Evolutionary conservation across 495 filamentous ascomycete genomes (phyloP).

Genomic region (Podospora comata): DNA sequence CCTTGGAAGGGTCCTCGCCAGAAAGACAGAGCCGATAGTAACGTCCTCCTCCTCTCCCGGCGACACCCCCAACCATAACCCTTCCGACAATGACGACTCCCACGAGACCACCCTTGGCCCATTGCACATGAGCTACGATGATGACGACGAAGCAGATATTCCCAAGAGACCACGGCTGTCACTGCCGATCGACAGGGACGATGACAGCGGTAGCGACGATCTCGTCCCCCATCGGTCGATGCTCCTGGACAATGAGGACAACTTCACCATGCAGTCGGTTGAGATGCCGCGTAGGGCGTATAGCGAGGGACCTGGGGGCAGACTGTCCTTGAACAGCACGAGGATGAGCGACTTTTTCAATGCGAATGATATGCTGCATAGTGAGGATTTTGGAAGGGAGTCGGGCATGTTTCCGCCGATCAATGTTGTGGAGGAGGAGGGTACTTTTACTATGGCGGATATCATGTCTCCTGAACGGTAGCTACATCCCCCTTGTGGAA

Average conservation of each 20-base stretch:
- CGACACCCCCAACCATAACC: conserved; percentile 1
- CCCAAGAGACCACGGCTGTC: conserved; percentile 63
- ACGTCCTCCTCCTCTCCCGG: conserved; percentile 54
- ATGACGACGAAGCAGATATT: conserved; percentile 64
- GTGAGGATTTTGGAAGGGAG: conserved; percentile 51
- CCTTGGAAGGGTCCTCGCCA: conserved; percentile 65
- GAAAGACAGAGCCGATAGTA: conserved; percentile 50
- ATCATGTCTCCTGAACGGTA: conserved; percentile 27
- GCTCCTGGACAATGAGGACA: conserved; percentile 60
- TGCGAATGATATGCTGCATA: conserved; percentile 36
- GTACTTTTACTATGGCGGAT: conserved; percentile 18
- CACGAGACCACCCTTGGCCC: conserved; percentile 28
- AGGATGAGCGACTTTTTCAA: conserved; percentile 67
- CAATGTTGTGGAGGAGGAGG: conserved; percentile 34
- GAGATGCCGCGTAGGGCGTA: conserved; percentile 64
- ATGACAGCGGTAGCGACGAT: conserved; percentile 54
- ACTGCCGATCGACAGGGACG: conserved; percentile 61
- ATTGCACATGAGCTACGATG: conserved; percentile 46
- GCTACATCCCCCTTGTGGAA: not conserved
- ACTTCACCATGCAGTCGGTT: conserved; percentile 64
- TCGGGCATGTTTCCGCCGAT: conserved; percentile 42
- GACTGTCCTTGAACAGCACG: conserved; percentile 39
- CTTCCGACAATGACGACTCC: conserved; percentile 5
- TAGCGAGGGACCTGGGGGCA: conserved; percentile 48
- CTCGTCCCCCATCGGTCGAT: conserved; percentile 61